Evolutionary conservation across 2,329 filamentous ascomycete species (phyloP), one percentile per base, ranked within the genome.

Genomic region (Penicillium crustosum): DNA sequence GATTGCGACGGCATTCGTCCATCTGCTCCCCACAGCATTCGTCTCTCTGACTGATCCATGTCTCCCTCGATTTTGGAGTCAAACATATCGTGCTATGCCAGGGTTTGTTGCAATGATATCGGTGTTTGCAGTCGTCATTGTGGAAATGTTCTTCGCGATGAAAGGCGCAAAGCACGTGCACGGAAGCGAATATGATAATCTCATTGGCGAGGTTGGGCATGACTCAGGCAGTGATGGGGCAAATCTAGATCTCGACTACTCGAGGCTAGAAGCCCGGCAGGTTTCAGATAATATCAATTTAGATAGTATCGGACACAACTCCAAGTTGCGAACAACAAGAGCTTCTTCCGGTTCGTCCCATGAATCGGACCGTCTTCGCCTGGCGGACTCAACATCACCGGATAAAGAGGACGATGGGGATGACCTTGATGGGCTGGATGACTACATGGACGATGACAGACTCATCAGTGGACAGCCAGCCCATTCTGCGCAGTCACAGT

Each of bases 111-210:
- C 90, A 55, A 93, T 96, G 89, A 75, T 87, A 10, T 87, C 89
- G 12, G 89, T 91, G n/a, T 81, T 96, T 58, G 78, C 89, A 4
- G 92, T 97, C 3, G 90, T 96, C 7, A 84, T 86, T 2, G 83
- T 97, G 52, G 93, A 97, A 74, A 96, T 94, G 77, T 91, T 92
- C 72, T 87, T 97, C 65, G 92, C 91, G 0, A 89, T 88, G 53
- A 82, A 83, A 69, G 86, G 86, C 6, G 85, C 84, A 9, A 79
- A 79, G 17, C 85, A 87, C 69, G 79, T 81, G 48, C 85, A 87
- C 68, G 75, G 78, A 13, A 79, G 73, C 33, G 82, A 82, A 58
- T 83, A 82, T 61, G 80, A 83, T 60, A 76, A 76, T 36, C 56
- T 78, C 25, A 77, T 77, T 44, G 63, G 68, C 29, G 70, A 70